These are phyloP conservation scores for Eimeria necatrix DNA, from an alignment of 169 alveolate species.

Conservation along the genomic window DNA sequence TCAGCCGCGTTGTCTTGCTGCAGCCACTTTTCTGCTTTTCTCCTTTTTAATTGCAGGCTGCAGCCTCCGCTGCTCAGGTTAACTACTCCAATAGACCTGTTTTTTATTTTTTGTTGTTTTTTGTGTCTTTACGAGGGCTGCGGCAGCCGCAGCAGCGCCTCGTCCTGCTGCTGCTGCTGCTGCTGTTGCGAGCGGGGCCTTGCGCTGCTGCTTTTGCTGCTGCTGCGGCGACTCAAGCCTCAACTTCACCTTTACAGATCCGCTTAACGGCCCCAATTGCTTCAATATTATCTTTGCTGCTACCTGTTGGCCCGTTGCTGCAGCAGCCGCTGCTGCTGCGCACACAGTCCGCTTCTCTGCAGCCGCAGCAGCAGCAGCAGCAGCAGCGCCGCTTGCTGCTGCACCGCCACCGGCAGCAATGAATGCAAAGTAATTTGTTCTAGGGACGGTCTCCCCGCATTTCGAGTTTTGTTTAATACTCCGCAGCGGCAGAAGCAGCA, in stretches of 20 bases:
- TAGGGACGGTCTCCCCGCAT: too few species aligned
- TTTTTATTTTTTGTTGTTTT: background rate
- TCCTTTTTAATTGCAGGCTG: too few species aligned
- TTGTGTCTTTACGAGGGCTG: background rate
- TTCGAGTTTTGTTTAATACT: background rate
- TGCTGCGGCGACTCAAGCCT: too few species aligned
- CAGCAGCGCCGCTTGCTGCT: constrained; percentile 3
- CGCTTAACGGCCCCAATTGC: too few species aligned
- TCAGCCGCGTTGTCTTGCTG: background rate
- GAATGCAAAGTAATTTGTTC: background rate
- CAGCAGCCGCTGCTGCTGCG: background rate
- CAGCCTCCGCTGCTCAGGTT: background rate
- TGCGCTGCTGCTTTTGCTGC: constrained; percentile 1
- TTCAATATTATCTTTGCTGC: background rate
- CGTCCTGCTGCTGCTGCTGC: background rate
- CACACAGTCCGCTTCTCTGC: background rate
- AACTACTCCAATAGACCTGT: background rate
- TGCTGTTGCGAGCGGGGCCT: background rate
- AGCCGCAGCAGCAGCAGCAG: background rate
- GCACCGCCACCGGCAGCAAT: background rate
- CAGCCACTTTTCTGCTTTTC: background rate
- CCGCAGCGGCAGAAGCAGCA: constrained; percentile 22
- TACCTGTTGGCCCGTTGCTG: background rate
- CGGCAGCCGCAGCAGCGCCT: constrained; percentile 10
- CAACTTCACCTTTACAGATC: too few species aligned